Base-by-base conservation (phyloP, 768 basidiomycete genomes). In the Kwoniella shandongensis region DNA sequence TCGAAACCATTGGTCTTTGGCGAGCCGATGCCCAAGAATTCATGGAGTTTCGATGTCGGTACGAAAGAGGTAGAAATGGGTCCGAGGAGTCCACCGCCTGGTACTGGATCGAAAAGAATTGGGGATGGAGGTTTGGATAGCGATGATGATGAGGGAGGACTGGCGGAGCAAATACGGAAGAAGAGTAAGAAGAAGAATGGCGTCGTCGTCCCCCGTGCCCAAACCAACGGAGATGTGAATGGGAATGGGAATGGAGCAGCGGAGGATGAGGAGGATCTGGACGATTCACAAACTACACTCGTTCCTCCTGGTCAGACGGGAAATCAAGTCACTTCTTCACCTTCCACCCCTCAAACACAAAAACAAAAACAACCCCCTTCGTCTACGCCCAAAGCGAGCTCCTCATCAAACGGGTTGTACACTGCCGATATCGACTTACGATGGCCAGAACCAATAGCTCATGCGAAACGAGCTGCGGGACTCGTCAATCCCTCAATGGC, bases 401-500 rank as follows among this genome's bases (percentile, higher is more conserved):
- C 44, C 5, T 35, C 38, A 13, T 20, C 44, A 4, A 20, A 54
- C 11, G 53, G 49, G 2, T 40, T 55, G 11, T 50, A 44, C 23
- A 32, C 39, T 1, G 13, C 10, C 6, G 44, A 51, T 2, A 27
- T 63, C 40, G 55, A 57, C 15, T 45, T 69, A 10, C 2, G 57
- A 27, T 72, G 65, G 63, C 67, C 70, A 1, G 52, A 49, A 20
- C 13, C 17, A 0, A 38, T 70, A 13, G 38, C 49, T 0, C 22
- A 29, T 8, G 15, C 12, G 20, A 69, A 63, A 35, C 15, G 44
- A 29, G 2, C 40, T 49, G 61, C 66, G 47, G 92, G 92, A 1
- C 79, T 97, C 44, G 81, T 83, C 70, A 97, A 97, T 77, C 86
- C 79, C 25, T 91, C 90, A 44, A 98, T 97, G 72, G 94, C 91